These are phyloP conservation scores for Malassezia restricta DNA, from an alignment of 1,284 basidiomycete species.

Conservation along the genomic window DNA sequence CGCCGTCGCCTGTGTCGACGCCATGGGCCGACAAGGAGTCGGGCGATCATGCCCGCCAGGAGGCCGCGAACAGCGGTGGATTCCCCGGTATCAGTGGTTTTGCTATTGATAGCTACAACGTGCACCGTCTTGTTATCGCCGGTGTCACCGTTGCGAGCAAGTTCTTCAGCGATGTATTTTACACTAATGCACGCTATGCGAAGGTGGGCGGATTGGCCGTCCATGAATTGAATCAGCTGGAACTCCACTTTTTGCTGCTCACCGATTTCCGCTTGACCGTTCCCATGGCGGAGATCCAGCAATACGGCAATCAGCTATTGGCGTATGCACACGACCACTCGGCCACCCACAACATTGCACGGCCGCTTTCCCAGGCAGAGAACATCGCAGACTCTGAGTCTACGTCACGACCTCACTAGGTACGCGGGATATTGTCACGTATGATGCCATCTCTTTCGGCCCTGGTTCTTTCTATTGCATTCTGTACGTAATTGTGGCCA, in stretches of 20 bases:
- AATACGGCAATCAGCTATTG: conserved; percentile 76
- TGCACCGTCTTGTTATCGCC: conserved; percentile 88
- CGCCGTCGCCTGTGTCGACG: not conserved
- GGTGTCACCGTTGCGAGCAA: conserved; percentile 96
- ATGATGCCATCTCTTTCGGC: not conserved
- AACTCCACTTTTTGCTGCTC: conserved; percentile 86
- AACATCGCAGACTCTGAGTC: not conserved
- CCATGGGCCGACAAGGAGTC: not conserved
- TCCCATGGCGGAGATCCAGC: conserved; percentile 78
- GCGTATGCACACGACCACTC: conserved; percentile 45
- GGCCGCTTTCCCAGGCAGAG: not conserved
- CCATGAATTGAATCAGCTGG: conserved; percentile 86
- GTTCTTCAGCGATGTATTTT: conserved; percentile 97
- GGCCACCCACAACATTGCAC: not conserved
- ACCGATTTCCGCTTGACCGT: conserved; percentile 90
- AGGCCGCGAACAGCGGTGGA: not conserved
- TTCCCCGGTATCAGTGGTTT: conserved; percentile 54
- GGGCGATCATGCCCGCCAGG: not conserved
- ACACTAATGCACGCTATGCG: conserved; percentile 97
- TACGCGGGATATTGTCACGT: no score
- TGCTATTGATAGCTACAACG: conserved; percentile 92
- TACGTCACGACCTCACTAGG: no score
- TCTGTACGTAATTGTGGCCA: not conserved
- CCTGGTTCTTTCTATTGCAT: not conserved
- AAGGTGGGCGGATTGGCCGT: conserved; percentile 94